Percentiles rank a stretch among this genome's conserved stretches.
phyloP scores from a whole-genome alignment of 192 early-diverging fungal species.

The Umbelopsis vinacea region DNA sequence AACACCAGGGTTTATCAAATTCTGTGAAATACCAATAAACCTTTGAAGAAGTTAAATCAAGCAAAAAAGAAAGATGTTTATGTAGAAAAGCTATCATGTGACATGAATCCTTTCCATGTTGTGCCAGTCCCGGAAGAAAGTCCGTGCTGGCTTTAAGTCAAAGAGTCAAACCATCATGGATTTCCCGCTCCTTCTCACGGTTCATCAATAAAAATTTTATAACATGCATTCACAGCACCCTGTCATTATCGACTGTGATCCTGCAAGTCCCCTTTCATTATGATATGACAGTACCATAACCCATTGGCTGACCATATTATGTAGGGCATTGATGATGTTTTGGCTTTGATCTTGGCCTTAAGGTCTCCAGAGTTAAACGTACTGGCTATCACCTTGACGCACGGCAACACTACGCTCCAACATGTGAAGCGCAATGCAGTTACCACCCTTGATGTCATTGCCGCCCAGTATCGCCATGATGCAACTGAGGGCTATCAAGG shows the following conservation, averaged over 20 bases:
- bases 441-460: conserved; percentile 47
- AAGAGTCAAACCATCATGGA: too few species aligned
- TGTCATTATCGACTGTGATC: conserved; percentile 34
- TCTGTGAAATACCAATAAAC: too few species aligned
- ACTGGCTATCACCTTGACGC: conserved; percentile 49
- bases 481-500: conserved; percentile 15
- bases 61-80: too few species aligned
- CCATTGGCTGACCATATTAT: neutral
- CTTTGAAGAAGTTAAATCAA: too few species aligned
- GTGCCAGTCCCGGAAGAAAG: too few species aligned
- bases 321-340: conserved; percentile 50
- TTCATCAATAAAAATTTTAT: too few species aligned
- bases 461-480: conserved; percentile 36
- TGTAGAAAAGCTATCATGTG: too few species aligned
- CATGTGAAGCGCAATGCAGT: conserved; percentile 48
- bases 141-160: too few species aligned
- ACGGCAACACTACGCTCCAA: conserved; percentile 47
- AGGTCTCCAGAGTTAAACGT: conserved; percentile 50
- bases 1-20: too few species aligned
- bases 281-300: neutral
- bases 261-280: conserved; percentile 14
- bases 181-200: too few species aligned
- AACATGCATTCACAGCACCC: neutral
- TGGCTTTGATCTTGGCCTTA: conserved; percentile 51
- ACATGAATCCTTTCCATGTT: too few species aligned